phyloP scores from a whole-genome alignment of 495 filamentous ascomycete genomes.

The Penicillium roqueforti region DNA sequence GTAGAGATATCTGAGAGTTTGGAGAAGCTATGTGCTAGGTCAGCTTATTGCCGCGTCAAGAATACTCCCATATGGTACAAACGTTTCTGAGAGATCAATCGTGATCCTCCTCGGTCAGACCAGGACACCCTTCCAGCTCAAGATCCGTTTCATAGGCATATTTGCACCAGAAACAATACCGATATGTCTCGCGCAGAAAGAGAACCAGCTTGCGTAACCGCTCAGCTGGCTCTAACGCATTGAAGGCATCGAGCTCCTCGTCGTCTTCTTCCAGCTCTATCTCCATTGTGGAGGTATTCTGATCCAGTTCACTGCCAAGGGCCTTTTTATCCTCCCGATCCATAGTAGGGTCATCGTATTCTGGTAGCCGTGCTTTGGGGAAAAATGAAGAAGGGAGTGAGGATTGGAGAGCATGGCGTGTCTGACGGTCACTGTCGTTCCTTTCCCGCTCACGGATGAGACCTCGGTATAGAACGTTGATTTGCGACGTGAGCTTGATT shows the following conservation, averaged over 20 bases:
- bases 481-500: constrained; percentile 50
- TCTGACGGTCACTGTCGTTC: constrained; percentile 63
- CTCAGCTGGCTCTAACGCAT: constrained; percentile 59
- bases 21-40: neutral
- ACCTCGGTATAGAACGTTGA: constrained; percentile 78
- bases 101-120: constrained; percentile 86
- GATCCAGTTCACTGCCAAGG: constrained; percentile 39
- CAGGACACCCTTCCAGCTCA: constrained; percentile 85
- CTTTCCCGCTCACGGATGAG: constrained; percentile 64
- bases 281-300: constrained; percentile 42
- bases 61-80: neutral
- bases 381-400: constrained; percentile 51
- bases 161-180: constrained; percentile 98
- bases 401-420: constrained; percentile 65
- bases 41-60: neutral
- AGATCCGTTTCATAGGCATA: constrained; percentile 59
- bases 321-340: constrained; percentile 55
- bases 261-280: constrained; percentile 83
- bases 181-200: constrained; percentile 63
- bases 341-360: constrained; percentile 49
- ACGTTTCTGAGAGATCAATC: constrained; percentile 48
- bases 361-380: constrained; percentile 45
- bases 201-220: constrained; percentile 58
- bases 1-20: neutral
- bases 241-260: constrained; percentile 78